A percentile compares a stretch with the other conserved stretches of the same genome.
These are phyloP conservation scores for Coniochaeta sp. DNA, from an alignment of 2,329 filamentous ascomycete species.

Conservation along the genomic window DNA sequence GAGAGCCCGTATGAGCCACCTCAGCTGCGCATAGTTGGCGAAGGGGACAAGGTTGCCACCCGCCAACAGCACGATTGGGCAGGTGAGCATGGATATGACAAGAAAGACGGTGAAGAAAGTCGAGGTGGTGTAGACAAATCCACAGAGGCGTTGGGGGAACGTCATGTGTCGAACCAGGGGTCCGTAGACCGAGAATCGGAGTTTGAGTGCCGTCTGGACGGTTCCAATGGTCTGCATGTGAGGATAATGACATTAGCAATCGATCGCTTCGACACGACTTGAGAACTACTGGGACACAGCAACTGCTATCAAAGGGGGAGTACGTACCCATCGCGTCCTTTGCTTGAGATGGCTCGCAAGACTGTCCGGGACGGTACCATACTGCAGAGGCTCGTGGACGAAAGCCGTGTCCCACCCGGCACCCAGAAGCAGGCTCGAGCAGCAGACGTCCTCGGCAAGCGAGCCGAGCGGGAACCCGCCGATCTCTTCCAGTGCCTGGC, in stretches of 20 bases:
- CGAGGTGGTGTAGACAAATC: constrained; percentile 48
- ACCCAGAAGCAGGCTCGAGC: constrained; percentile 50
- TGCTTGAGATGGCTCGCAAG: constrained; percentile 48
- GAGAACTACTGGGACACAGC: too few relatives aligned
- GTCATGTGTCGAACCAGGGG: constrained; percentile 44
- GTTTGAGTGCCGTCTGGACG: constrained; percentile 51
- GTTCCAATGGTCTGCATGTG: constrained; percentile 34
- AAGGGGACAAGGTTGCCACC: constrained; percentile 51
- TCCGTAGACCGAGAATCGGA: constrained; percentile 52
- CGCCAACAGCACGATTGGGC: constrained; percentile 50
- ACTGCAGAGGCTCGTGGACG: constrained; percentile 52
- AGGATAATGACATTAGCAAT: too few relatives aligned
- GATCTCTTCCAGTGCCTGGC: constrained; percentile 51
- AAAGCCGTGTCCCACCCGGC: constrained; percentile 56
- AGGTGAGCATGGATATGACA: constrained; percentile 38
- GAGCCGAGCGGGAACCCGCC: constrained; percentile 54
- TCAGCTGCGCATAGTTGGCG: constrained; percentile 42
- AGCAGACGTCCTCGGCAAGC: constrained; percentile 53
- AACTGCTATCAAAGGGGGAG: too few relatives aligned
- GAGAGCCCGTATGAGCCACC: constrained; percentile 49
- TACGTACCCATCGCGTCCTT: constrained; percentile 38
- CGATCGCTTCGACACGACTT: too few relatives aligned
- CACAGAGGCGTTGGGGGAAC: constrained; percentile 48
- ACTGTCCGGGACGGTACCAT: constrained; percentile 50
- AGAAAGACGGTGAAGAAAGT: constrained; percentile 49